These are phyloP conservation scores for Phialophora macrospora DNA, from an alignment of 2,329 filamentous ascomycete species.

Conservation along the genomic window DNA sequence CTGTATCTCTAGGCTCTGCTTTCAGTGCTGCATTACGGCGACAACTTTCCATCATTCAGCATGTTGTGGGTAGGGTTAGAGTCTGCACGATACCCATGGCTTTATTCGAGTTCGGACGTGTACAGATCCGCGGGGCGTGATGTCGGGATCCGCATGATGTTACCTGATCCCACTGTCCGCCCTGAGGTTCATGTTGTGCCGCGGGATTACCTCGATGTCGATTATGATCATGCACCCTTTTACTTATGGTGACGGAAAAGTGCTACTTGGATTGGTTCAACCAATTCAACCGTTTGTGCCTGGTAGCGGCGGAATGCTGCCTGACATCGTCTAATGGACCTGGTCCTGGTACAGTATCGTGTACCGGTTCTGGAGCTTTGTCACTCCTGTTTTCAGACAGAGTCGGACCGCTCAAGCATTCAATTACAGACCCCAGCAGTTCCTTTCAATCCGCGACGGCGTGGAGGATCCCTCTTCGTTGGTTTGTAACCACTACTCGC, in stretches of 20 bases:
- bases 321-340: constrained; percentile 1
- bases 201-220: background rate
- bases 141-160: constrained; percentile 22
- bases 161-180: constrained; percentile 14
- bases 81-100: constrained; percentile 23
- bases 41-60: background rate
- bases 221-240: background rate
- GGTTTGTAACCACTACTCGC: background rate
- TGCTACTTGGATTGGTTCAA: constrained; percentile 10
- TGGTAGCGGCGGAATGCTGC: constrained; percentile 31
- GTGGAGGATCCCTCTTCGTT: background rate
- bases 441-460: background rate
- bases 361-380: background rate
- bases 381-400: background rate
- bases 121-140: constrained; percentile 14
- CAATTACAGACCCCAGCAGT: too few relatives aligned
- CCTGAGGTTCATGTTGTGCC: background rate
- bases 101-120: constrained; percentile 22
- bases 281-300: constrained; percentile 13
- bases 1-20: constrained; percentile 68
- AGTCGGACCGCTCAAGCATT: background rate
- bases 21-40: background rate
- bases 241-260: constrained; percentile 7
- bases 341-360: background rate
- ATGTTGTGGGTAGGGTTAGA: constrained; percentile 4